Base-by-base conservation (phyloP, 148 eudicot genomes). In the Amaranthus hypochondriacus region DNA sequence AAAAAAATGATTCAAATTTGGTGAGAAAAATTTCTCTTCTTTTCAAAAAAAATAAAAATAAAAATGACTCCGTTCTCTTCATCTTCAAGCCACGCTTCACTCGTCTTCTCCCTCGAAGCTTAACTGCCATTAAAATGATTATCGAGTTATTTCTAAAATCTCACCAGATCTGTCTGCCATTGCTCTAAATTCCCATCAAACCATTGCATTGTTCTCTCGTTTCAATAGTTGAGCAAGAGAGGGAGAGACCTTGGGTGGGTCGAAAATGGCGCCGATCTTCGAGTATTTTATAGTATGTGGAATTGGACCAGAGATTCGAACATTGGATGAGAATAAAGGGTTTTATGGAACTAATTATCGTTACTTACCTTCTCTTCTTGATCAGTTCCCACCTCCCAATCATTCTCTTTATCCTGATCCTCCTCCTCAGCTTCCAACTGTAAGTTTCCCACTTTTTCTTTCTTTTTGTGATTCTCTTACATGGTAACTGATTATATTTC, bases 231-330 rank as follows among this genome's bases (percentile, higher is more conserved):
- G 58, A 68, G 44, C 18, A 21, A 68, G 71, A 3, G 71, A 51
- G 12, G 15, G 6, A 63, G 11, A 64, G 39, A 57, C 9, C 10
- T 70, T 46, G 28, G 12, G 53, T 57, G 42, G 43, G 44, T 49
- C 77, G n/a, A 70, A 73, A 76, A 87, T 87, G 88, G 87, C 87
- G 69, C 80, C 84, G 75, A 81, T 92, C 46, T 92, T 92, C 53
- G 97, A 92, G 86, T 88, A 92, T 83, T 88, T 92, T 81, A 90
- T 92, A 61, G 97, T 92, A 65, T 92, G 97, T 65, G 97, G 97
- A 64, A 80, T 92, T 54, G 97, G 97, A 21, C 86, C 97, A 3
- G 93, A 92, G 82, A 88, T 92, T 65, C 86, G 96, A 60, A 87
- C 96, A 5, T 75, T 92, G 39, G 97, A 90, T 5, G 96, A 84